Base-by-base conservation (phyloP, 192 early-diverging fungal species). In the Coemansia sp. region DNA sequence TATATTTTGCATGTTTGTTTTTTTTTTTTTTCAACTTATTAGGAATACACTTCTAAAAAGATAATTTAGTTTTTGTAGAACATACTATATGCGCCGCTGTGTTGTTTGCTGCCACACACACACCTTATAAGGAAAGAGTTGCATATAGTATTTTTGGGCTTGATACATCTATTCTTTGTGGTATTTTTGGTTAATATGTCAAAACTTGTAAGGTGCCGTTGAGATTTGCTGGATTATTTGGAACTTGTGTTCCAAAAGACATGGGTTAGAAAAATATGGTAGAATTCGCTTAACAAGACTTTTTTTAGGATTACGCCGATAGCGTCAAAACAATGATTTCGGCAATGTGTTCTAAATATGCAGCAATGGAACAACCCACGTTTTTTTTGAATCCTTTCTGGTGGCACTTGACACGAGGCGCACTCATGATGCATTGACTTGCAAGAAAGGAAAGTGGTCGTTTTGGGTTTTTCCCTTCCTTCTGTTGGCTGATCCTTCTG, bases 351-450 rank as follows among this genome's bases (percentile, higher is more conserved):
- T 44, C 38, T 44, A 44, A 44, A 44, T 16, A 44, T 44, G 38
- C 38, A 16, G 38, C 12, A 3, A 44, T 14, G 14, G 38, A 44
- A 44, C 14, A 16, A 14, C 38, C 10, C 38, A 44, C 38, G 38
- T 44, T 44, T 44, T 44, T 38, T 38, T 44, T 16, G 7, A 34
- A 6, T 34, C 32, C n/a, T 54, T 4, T 26, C 24, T 30, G 1
- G 26, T 27, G 24, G 1, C 25, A 3, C 26, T 14, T 30, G 12
- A 30, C 16, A 26, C 16, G 53, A 54, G n/a, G 53, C 25, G 53
- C 30, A n/a, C 53, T 26, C 26, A 26, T 54, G 53, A 54, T 54
- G 53, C 25, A 30, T 30, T 19, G 25, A n/a, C 53, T n/a, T 27
- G 53, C 53, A 9, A 54, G 26, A 54, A 54, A 54, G 53, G 21